These are phyloP conservation scores for Tremella fuciformis DNA, from an alignment of 768 basidiomycete species.

Conservation along the genomic window DNA sequence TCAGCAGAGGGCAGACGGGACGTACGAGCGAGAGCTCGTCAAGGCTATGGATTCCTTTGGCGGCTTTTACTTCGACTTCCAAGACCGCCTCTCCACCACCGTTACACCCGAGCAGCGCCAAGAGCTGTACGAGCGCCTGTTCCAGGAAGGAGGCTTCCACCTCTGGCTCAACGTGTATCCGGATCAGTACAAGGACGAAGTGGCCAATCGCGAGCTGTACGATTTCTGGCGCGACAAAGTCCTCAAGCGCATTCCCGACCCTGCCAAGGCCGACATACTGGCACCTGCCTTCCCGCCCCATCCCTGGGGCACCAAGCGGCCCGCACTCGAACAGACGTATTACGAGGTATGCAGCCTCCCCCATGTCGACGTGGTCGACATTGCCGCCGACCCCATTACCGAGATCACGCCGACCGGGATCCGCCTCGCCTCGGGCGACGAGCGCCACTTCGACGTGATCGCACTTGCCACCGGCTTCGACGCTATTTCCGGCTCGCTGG, in stretches of 20 bases:
- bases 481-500: background rate
- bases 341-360: background rate
- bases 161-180: background rate
- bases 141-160: background rate
- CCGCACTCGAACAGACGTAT: background rate
- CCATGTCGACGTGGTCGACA: constrained; percentile 1
- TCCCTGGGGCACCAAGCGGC: background rate
- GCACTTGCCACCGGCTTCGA: background rate
- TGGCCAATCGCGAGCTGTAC: background rate
- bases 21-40: background rate
- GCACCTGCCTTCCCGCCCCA: background rate
- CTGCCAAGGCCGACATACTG: background rate
- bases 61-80: background rate
- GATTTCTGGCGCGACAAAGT: background rate
- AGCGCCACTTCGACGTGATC: background rate
- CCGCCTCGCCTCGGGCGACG: background rate
- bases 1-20: background rate
- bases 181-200: background rate
- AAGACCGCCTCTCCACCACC: background rate
- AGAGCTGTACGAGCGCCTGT: background rate
- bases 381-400: background rate
- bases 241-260: background rate
- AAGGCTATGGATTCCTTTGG: background rate
- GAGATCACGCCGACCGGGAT: background rate
- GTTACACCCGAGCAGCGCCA: background rate